phyloP scores from a whole-genome alignment of 345 rosid species.

The Pugionium cornutum region DNA sequence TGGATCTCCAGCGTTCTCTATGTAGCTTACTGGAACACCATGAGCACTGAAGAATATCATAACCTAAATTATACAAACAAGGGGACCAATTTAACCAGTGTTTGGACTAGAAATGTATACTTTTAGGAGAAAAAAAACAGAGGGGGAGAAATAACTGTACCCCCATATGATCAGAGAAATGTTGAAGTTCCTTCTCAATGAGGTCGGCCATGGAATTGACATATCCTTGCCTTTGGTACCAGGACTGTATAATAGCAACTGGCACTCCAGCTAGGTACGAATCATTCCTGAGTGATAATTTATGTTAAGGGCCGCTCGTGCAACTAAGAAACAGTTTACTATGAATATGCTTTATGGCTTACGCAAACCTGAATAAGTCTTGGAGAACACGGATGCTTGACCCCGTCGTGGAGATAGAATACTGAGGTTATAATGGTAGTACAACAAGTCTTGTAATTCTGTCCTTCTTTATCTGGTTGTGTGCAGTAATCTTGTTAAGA shows the following conservation, averaged over 20 bases:
- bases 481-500: slow-evolving; percentile 18
- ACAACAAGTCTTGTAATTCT: slow-evolving; percentile 81
- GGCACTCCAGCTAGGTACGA: slow-evolving; percentile 68
- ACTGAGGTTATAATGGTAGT: slow-evolving; percentile 93
- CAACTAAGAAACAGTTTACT: slow-evolving; percentile 1
- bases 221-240: slow-evolving; percentile 90
- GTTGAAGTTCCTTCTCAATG: slow-evolving; percentile 68
- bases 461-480: slow-evolving; percentile 70
- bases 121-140: neutral
- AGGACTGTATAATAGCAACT: slow-evolving; percentile 71
- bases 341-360: neutral
- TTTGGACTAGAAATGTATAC: neutral
- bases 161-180: slow-evolving; percentile 70
- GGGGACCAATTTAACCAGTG: slow-evolving; percentile 6
- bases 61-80: slow-evolving; percentile 48
- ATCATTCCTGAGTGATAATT: slow-evolving; percentile 66
- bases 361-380: slow-evolving; percentile 60
- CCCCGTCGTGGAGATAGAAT: slow-evolving; percentile 91
- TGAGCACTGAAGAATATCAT: slow-evolving; percentile 96
- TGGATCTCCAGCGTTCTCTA: slow-evolving; percentile 85
- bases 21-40: slow-evolving; percentile 92
- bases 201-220: slow-evolving; percentile 84
- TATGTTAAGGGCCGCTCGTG: slow-evolving; percentile 23
- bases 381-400: slow-evolving; percentile 87
- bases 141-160: slow-evolving; percentile 42